Conservation (phyloP, 495 filamentous ascomycete species). For the Trypethelium eluteriae region DNA sequence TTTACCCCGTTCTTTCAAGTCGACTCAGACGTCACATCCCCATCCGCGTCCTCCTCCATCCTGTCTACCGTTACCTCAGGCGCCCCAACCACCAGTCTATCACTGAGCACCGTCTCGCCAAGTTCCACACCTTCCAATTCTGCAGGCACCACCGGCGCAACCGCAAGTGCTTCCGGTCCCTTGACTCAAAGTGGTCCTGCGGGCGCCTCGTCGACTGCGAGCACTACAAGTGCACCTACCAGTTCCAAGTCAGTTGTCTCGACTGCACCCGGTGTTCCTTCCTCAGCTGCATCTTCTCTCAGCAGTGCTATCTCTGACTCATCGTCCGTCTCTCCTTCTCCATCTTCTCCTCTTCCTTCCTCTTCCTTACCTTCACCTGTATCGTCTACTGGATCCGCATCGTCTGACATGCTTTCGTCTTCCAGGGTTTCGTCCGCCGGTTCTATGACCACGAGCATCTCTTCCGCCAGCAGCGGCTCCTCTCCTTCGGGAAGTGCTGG, state of each 20-base stretch:
- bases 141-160: constrained; percentile 7
- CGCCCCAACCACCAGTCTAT: constrained; percentile 26
- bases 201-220: background rate
- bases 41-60: constrained; percentile 33
- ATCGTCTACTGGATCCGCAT: background rate
- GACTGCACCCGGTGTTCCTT: background rate
- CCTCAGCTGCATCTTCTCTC: background rate
- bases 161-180: background rate
- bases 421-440: background rate
- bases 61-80: constrained; percentile 35
- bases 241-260: background rate
- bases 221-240: constrained; percentile 6
- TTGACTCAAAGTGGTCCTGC: background rate
- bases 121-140: background rate
- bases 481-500: background rate
- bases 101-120: constrained; percentile 9
- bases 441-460: background rate
- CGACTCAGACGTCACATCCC: constrained; percentile 41
- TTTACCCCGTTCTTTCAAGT: constrained; percentile 54
- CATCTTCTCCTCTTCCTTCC: background rate
- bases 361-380: background rate
- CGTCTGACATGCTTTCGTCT: constrained; percentile 2
- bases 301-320: constrained; percentile 10
- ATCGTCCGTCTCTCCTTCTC: constrained; percentile 10
- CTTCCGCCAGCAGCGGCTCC: background rate